phyloP scores from a whole-genome alignment of 345 rosid species.

The Alliaria petiolata region DNA sequence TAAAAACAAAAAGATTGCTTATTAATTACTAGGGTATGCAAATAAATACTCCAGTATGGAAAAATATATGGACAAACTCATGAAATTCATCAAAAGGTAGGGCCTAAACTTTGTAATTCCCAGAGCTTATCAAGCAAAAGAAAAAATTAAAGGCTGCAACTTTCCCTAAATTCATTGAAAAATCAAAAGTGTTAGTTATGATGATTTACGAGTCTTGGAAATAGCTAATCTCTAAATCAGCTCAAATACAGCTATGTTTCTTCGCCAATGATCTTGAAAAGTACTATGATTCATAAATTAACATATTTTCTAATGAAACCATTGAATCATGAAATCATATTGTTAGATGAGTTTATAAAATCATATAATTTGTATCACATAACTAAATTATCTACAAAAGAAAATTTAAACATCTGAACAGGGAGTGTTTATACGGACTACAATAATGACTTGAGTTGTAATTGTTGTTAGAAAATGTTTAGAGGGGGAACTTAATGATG shows the following conservation, averaged over 20 bases:
- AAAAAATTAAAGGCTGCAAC: not conserved
- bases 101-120: slow-evolving; percentile 20
- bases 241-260: not conserved
- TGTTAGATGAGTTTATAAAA: not conserved
- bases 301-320: not conserved
- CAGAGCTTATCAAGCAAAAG: slow-evolving; percentile 16
- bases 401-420: not conserved
- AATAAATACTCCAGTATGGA: not conserved
- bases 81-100: slow-evolving; percentile 25
- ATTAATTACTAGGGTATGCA: not conserved
- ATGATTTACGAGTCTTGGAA: slow-evolving; percentile 18
- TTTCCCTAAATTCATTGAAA: slow-evolving; percentile 28
- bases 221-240: slow-evolving; percentile 14
- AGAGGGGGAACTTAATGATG: slow-evolving; percentile 22
- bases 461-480: not conserved
- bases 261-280: not conserved
- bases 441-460: slow-evolving; percentile 13
- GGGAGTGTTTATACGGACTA: not conserved
- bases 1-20: not conserved
- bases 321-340: not conserved
- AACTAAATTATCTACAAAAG: not conserved
- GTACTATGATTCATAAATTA: not conserved
- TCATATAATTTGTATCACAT: not conserved
- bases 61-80: slow-evolving; percentile 1
- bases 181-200: slow-evolving; percentile 18